phyloP scores from a whole-genome alignment of 345 rosid genomes.

The Cochlearia excelsa region DNA sequence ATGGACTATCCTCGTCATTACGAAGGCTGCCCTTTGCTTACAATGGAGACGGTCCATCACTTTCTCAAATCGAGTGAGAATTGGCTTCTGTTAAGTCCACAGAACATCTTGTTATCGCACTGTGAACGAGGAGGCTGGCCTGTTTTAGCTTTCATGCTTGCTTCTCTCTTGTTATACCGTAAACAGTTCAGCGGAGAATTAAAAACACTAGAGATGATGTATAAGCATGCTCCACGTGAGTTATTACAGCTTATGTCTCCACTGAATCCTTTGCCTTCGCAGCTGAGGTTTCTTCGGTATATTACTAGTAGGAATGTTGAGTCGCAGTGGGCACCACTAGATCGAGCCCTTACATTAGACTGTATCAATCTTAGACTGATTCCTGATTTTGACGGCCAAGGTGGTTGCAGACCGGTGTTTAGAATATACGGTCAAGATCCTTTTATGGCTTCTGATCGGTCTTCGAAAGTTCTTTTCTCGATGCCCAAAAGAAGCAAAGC shows the following conservation, averaged over 20 bases:
- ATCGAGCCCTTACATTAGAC: constrained; percentile 62
- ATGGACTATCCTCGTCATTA: constrained; percentile 78
- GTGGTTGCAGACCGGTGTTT: constrained; percentile 72
- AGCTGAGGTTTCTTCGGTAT: constrained; percentile 73
- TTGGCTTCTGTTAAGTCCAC: constrained; percentile 62
- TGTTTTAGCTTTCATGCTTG: constrained; percentile 72
- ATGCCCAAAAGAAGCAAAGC: constrained; percentile 58
- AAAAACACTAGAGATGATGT: constrained; percentile 71
- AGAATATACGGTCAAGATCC: constrained; percentile 75
- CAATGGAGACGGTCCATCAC: constrained; percentile 65
- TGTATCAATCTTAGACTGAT: constrained; percentile 56
- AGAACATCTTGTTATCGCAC: constrained; percentile 62
- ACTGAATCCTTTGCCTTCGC: constrained; percentile 68
- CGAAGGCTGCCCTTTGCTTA: constrained; percentile 72
- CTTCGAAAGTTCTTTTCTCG: constrained; percentile 63
- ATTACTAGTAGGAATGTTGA: constrained; percentile 67
- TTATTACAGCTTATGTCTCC: constrained; percentile 61
- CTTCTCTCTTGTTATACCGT: constrained; percentile 60
- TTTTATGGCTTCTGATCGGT: constrained; percentile 50
- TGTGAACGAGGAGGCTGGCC: constrained; percentile 83
- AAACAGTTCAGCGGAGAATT: constrained; percentile 61
- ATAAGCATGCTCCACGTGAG: constrained; percentile 72
- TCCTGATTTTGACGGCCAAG: constrained; percentile 62
- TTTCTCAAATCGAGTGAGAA: constrained; percentile 69
- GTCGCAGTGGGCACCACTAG: constrained; percentile 65